Evolutionary conservation across 768 basidiomycete species (phyloP).

Genomic region (Tulasnella sp.): DNA sequence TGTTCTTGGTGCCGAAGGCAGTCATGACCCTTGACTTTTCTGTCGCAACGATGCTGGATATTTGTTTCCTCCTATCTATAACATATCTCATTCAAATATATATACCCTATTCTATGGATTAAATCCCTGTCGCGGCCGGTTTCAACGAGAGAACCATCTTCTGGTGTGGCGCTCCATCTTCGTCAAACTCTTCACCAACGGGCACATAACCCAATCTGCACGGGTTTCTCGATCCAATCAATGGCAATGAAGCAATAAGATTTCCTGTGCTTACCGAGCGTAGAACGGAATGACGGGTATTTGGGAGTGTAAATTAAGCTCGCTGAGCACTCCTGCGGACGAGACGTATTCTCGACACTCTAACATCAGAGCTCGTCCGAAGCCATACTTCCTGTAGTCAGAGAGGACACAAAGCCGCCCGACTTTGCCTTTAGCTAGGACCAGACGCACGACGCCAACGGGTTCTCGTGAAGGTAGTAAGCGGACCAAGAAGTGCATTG

Average conservation of each 20-base stretch:
- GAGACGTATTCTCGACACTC: not conserved
- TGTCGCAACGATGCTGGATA: not conserved
- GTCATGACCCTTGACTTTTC: not conserved
- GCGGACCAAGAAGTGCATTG: constrained; percentile 63
- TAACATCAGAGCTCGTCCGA: constrained; percentile 55
- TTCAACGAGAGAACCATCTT: constrained; percentile 42
- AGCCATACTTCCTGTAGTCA: constrained; percentile 46
- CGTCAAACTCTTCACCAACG: constrained; percentile 58
- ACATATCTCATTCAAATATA: no score
- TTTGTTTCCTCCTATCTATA: not conserved
- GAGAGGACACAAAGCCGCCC: constrained; percentile 38
- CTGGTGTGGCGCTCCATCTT: constrained; percentile 78
- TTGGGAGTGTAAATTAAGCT: constrained; percentile 57
- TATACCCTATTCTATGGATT: not conserved
- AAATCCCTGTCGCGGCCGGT: not conserved
- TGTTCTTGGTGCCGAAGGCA: not conserved
- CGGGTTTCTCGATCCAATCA: not conserved
- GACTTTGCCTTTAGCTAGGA: constrained; percentile 53
- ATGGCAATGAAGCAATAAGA: constrained; percentile 12
- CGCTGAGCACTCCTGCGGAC: constrained; percentile 16
- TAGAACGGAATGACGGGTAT: constrained; percentile 62
- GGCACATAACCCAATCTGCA: constrained; percentile 16
- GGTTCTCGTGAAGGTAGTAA: constrained; percentile 47
- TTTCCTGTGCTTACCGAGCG: constrained; percentile 42
- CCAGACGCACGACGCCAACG: constrained; percentile 57